Conservation (phyloP, 495 filamentous ascomycete genomes). For the Niebla homalea region DNA sequence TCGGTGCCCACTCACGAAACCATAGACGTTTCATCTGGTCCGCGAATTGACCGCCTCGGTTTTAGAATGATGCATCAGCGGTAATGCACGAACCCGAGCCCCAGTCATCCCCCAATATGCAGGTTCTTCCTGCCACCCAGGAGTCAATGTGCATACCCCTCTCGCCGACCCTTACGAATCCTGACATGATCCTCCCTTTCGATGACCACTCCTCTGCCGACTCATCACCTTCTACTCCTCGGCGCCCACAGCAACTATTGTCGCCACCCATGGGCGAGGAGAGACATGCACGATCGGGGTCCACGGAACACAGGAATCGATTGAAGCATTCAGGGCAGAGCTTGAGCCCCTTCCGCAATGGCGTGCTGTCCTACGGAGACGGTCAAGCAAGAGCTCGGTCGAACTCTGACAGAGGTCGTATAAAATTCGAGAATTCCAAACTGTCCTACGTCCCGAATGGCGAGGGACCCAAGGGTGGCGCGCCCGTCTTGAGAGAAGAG, state of each 20-base stretch:
- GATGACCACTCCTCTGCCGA: conserved; percentile 30
- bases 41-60: no score
- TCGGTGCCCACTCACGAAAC: no score
- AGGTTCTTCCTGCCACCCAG: conserved; percentile 1
- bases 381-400: conserved; percentile 3
- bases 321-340: conserved; percentile 11
- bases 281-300: conserved; percentile 1
- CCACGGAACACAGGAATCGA: conserved; percentile 5
- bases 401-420: conserved; percentile 6
- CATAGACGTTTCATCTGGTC: no score
- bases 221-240: conserved; percentile 5
- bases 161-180: conserved; percentile 82
- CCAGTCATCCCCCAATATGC: conserved; percentile 8
- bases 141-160: conserved; percentile 23
- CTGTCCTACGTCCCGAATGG: conserved; percentile 6
- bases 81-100: conserved; percentile 5
- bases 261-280: conserved; percentile 4
- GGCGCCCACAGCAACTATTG: conserved; percentile 2
- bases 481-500: conserved; percentile 8
- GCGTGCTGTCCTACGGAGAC: conserved; percentile 8
- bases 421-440: conserved; percentile 1
- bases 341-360: conserved; percentile 11
- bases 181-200: conserved; percentile 81
- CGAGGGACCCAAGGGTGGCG: conserved; percentile 4
- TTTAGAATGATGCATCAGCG: conserved; percentile 2